These are phyloP conservation scores for Phytophthora cryptogea DNA, from an alignment of 352 stramenopile species.

Conservation along the genomic window DNA sequence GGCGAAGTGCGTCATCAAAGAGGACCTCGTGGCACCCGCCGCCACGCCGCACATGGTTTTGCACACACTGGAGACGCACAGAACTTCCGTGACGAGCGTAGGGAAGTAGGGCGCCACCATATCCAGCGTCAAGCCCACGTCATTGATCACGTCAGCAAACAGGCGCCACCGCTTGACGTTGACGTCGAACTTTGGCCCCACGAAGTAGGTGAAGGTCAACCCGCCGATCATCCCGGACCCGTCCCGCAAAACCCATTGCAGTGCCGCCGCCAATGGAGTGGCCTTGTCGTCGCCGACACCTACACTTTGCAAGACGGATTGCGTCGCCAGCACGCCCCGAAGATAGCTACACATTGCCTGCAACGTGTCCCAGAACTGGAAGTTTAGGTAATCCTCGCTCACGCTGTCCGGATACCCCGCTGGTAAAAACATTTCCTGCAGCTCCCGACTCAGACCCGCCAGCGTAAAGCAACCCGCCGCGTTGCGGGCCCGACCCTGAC, in stretches of 20 bases:
- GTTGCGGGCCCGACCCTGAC: slow-evolving; percentile 12
- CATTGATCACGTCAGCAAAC: slow-evolving; percentile 96
- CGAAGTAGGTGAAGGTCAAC: slow-evolving; percentile 93
- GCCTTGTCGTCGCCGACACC: slow-evolving; percentile 91
- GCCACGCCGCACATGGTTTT: slow-evolving; percentile 96
- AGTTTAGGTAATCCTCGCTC: slow-evolving; percentile 92
- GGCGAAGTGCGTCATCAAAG: slow-evolving; percentile 91
- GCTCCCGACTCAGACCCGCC: slow-evolving; percentile 50
- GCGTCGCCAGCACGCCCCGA: slow-evolving; percentile 91
- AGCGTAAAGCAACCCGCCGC: slow-evolving; percentile 36
- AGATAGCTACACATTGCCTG: slow-evolving; percentile 96
- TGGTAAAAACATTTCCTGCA: slow-evolving; percentile 88
- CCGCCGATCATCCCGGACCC: slow-evolving; percentile 89
- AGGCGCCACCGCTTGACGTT: slow-evolving; percentile 97
- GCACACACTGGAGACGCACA: slow-evolving; percentile 90
- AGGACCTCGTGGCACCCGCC: slow-evolving; percentile 92
- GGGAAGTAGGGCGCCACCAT: slow-evolving; percentile 81
- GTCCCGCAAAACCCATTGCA: slow-evolving; percentile 81
- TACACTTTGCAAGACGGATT: slow-evolving; percentile 92
- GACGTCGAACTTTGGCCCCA: slow-evolving; percentile 90
- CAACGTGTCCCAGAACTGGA: slow-evolving; percentile 96
- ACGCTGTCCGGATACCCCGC: slow-evolving; percentile 86
- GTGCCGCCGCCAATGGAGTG: slow-evolving; percentile 69
- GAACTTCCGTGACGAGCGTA: slow-evolving; percentile 63
- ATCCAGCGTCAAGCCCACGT: slow-evolving; percentile 93